Evolutionary conservation across 352 stramenopile genomes (phyloP).

Genomic region (Pythium folliculosum): DNA sequence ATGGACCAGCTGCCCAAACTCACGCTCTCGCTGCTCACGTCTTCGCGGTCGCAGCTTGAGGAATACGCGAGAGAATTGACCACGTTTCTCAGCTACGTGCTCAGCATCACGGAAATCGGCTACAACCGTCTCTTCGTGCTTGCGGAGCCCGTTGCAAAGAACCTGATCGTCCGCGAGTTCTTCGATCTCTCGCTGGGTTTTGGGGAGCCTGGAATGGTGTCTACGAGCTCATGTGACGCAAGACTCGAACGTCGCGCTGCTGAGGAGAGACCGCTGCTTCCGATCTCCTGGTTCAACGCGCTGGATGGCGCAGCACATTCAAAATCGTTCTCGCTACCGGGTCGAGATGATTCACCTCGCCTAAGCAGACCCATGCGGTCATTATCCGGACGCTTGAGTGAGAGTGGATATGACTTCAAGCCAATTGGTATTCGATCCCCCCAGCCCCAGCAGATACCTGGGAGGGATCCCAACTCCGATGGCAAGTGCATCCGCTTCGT

Average conservation of each 20-base stretch:
- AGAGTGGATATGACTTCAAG: constrained; percentile 32
- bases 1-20: constrained; percentile 49
- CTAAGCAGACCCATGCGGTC: constrained; percentile 17
- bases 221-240: constrained; percentile 76
- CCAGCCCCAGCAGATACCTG: neutral
- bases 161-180: constrained; percentile 72
- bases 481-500: constrained; percentile 67
- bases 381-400: constrained; percentile 31
- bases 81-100: constrained; percentile 59
- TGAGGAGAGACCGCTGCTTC: constrained; percentile 44
- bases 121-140: constrained; percentile 65
- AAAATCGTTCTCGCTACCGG: constrained; percentile 44
- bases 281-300: constrained; percentile 63
- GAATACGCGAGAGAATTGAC: constrained; percentile 56
- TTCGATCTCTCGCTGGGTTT: constrained; percentile 56
- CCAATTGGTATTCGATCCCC: neutral
- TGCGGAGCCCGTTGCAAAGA: constrained; percentile 58
- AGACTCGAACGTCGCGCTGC: constrained; percentile 50
- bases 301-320: constrained; percentile 29
- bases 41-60: constrained; percentile 44
- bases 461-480: neutral
- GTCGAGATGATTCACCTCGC: constrained; percentile 32
- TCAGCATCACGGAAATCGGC: constrained; percentile 66
- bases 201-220: constrained; percentile 51
- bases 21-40: constrained; percentile 31